Evolutionary conservation across 768 basidiomycete genomes (phyloP).

Genomic region (Favolaschia claudopus): DNA sequence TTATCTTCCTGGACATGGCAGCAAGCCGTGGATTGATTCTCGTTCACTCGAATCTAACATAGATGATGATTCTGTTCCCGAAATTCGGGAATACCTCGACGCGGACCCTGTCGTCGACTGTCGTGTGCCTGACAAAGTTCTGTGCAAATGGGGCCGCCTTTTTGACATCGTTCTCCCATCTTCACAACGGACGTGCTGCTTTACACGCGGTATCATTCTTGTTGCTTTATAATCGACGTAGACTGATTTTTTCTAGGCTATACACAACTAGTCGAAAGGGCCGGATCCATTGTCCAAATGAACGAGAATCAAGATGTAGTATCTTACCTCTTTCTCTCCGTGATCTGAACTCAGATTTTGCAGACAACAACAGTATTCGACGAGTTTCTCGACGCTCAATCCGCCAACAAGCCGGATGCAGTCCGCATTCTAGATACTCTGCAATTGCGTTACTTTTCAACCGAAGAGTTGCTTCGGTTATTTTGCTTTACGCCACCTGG

Average conservation of each 20-base stretch:
- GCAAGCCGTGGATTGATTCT: constrained; percentile 8
- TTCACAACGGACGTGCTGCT: constrained; percentile 73
- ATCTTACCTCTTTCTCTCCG: background rate
- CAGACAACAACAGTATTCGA: constrained; percentile 67
- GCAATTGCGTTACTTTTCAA: constrained; percentile 78
- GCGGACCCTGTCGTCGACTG: constrained; percentile 25
- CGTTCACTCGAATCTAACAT: background rate
- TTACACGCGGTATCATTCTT: constrained; percentile 71
- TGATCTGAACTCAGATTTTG: constrained; percentile 35
- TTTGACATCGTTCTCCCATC: constrained; percentile 83
- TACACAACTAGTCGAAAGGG: constrained; percentile 76
- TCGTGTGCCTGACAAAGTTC: constrained; percentile 64
- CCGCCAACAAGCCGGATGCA: constrained; percentile 65
- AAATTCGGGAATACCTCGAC: constrained; percentile 22
- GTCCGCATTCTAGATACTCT: constrained; percentile 87
- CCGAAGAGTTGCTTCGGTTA: constrained; percentile 65
- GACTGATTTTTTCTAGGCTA: constrained; percentile 61
- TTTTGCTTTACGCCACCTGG: constrained; percentile 10
- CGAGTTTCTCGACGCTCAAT: constrained; percentile 75
- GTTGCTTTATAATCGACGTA: background rate
- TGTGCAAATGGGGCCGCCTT: constrained; percentile 78
- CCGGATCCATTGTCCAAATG: constrained; percentile 80
- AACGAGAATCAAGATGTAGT: constrained; percentile 71
- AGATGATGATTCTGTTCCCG: background rate
- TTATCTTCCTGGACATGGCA: constrained; percentile 58